Base-by-base conservation (phyloP, 2,329 filamentous ascomycete species). In the Tolypocladium tropicale region DNA sequence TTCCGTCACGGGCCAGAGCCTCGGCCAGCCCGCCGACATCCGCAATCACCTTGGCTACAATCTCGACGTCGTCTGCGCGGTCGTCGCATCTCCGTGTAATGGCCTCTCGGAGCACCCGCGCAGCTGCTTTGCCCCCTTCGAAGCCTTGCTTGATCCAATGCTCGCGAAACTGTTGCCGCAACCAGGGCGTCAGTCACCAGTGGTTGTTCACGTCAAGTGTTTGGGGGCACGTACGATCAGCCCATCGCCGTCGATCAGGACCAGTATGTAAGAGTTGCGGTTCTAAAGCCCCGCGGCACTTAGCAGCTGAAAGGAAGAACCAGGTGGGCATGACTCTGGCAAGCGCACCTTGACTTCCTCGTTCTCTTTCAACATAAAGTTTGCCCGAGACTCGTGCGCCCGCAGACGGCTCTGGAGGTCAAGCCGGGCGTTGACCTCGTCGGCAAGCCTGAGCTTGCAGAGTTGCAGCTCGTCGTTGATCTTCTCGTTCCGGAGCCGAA, bases 201-300 rank as follows among this genome's bases (percentile, higher is more conserved):
- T 4, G 5, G 4, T 33, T 3, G 4, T 7, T 2, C 28, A 21
- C 2, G 18, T 33, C 10, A n/a, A n/a, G n/a, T n/a, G n/a, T 12
- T 10, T 12, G 2, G 53, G 39, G 25, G 25, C 53, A 63, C 64
- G 55, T 62, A 85, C 83, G 67, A 85, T 71, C 57, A 85, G 74
- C 49, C 81, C 80, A 66, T 87, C 79, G 39, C 83, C 84, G 65
- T 86, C 84, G 61, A 87, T 78, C 61, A 85, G 65, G 41, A 84
- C 76, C 60, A 81, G 68, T 63, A 85, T 73, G 66, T 86, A 86
- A 43, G 78, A 75, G 67, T 84, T 84, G 53, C 71, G 74, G 57
- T 74, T 76, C 78, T 83, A 62, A 32, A 25, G 55, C 36, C 46
- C 51, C n/a, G n/a, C n/a, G 37, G 18, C 28, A 18, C 32, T 55